Evolutionary conservation across 257 asterid genomes (phyloP).

Genomic region (Striga asiatica): DNA sequence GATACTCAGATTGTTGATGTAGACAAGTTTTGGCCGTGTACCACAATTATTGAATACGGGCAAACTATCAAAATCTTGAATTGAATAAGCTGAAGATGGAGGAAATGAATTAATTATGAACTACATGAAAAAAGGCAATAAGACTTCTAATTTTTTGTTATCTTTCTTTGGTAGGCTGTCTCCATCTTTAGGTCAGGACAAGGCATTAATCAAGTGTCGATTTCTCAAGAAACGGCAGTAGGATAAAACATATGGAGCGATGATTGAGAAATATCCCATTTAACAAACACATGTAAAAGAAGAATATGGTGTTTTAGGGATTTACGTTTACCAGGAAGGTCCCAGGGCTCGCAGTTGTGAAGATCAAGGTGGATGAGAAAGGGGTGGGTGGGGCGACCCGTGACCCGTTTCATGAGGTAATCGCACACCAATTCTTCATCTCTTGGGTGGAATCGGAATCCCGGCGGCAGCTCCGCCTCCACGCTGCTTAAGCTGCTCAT

Average conservation of each 20-base stretch:
- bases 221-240: slow-evolving; percentile 35
- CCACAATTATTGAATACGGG: slow-evolving; percentile 18
- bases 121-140: background rate
- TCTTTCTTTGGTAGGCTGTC: slow-evolving; percentile 20
- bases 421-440: slow-evolving; percentile 82
- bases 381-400: slow-evolving; percentile 33
- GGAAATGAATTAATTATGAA: background rate
- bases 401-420: slow-evolving; percentile 57
- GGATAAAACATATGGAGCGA: background rate
- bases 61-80: background rate
- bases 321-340: slow-evolving; percentile 56
- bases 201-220: slow-evolving; percentile 31
- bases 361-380: slow-evolving; percentile 67
- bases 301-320: background rate
- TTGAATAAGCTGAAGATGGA: background rate
- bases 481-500: slow-evolving; percentile 66
- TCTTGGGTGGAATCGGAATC: slow-evolving; percentile 77
- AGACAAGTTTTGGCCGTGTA: slow-evolving; percentile 8
- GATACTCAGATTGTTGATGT: slow-evolving; percentile 6
- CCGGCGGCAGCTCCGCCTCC: slow-evolving; percentile 85
- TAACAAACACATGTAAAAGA: background rate
- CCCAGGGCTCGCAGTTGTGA: slow-evolving; percentile 92
- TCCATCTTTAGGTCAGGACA: slow-evolving; percentile 28
- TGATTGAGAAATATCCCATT: slow-evolving; percentile 23
- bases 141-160: slow-evolving; percentile 5